Conservation (phyloP, 805 yeast species). For the Wickerhamiella spandovensis region DNA sequence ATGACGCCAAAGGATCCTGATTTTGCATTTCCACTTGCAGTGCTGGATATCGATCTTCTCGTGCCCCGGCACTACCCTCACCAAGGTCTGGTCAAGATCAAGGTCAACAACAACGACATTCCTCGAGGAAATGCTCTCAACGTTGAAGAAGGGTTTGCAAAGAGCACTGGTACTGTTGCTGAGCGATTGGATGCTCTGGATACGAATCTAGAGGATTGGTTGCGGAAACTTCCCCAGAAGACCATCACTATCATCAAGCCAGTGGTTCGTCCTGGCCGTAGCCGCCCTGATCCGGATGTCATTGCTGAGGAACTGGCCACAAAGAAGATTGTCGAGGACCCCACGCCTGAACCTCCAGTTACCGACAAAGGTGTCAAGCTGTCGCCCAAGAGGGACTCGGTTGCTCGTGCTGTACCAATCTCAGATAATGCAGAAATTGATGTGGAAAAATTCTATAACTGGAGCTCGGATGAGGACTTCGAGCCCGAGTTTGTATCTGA, state of each 20-base stretch:
- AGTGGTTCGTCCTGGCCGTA: background rate
- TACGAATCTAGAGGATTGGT: slow-evolving; percentile 41
- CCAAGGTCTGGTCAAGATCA: slow-evolving; percentile 1
- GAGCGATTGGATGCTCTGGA: slow-evolving; percentile 45
- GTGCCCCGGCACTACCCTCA: slow-evolving; percentile 48
- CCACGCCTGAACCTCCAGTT: too few species aligned
- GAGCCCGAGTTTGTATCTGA: slow-evolving; percentile 6
- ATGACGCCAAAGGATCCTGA: slow-evolving; percentile 53
- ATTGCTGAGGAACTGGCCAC: background rate
- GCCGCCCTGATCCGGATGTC: background rate
- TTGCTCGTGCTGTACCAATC: background rate
- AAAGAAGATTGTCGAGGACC: background rate
- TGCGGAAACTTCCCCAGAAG: slow-evolving; percentile 44
- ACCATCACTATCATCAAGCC: slow-evolving; percentile 46
- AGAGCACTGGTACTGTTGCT: slow-evolving; percentile 29
- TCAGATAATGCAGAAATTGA: background rate
- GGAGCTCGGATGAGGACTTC: slow-evolving; percentile 2
- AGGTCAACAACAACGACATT: slow-evolving; percentile 49
- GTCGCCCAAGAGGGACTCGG: background rate
- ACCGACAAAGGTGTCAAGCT: background rate
- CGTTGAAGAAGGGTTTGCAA: slow-evolving; percentile 49
- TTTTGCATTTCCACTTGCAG: slow-evolving; percentile 50
- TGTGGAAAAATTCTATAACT: background rate
- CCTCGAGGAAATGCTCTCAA: slow-evolving; percentile 57
- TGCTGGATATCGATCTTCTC: slow-evolving; percentile 38